Evolutionary conservation across 202 grass and related monocot genomes (phyloP).

Genomic region (Schoenoplectus tabernaemontani): DNA sequence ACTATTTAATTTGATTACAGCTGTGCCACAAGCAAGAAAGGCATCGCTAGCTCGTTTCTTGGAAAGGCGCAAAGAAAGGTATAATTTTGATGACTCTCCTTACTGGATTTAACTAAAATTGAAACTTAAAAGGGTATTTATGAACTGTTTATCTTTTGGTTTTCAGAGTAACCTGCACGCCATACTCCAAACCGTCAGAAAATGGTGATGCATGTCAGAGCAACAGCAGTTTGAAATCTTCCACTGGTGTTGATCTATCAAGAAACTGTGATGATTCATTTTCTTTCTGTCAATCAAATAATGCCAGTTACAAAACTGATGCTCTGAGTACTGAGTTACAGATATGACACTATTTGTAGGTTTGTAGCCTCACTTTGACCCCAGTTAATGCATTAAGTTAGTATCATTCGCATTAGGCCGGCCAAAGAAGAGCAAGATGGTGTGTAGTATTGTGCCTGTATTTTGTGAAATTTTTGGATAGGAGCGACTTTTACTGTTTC

Average conservation of each 20-base stretch:
- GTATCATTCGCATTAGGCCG: conserved; percentile 28
- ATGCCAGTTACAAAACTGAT: conserved; percentile 49
- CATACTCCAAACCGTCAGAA: conserved; percentile 53
- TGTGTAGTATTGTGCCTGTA: conserved; percentile 19
- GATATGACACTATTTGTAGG: conserved; percentile 48
- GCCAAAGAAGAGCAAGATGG: conserved; percentile 29
- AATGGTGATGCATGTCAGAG: conserved; percentile 46
- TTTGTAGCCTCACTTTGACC: conserved; percentile 41
- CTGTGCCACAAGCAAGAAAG: conserved; percentile 77
- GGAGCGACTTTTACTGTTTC: conserved; percentile 27
- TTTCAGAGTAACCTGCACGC: conserved; percentile 48
- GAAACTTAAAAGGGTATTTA: conserved; percentile 12
- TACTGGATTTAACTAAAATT: not conserved
- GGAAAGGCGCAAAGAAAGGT: conserved; percentile 85
- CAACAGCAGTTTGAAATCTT: conserved; percentile 39
- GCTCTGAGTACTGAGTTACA: conserved; percentile 59
- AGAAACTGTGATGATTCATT: conserved; percentile 48
- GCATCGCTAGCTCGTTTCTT: conserved; percentile 70
- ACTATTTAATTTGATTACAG: conserved; percentile 25
- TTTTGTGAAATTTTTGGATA: conserved; percentile 36
- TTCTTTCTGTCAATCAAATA: conserved; percentile 42
- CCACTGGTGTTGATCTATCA: conserved; percentile 47
- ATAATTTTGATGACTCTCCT: conserved; percentile 8
- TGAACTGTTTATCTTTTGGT: not conserved
- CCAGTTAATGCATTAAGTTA: conserved; percentile 28